Percentiles rank a stretch among this genome's conserved stretches.
Conservation (phyloP, 139 green algal species). For the Zygnema circumcarinatum region DNA sequence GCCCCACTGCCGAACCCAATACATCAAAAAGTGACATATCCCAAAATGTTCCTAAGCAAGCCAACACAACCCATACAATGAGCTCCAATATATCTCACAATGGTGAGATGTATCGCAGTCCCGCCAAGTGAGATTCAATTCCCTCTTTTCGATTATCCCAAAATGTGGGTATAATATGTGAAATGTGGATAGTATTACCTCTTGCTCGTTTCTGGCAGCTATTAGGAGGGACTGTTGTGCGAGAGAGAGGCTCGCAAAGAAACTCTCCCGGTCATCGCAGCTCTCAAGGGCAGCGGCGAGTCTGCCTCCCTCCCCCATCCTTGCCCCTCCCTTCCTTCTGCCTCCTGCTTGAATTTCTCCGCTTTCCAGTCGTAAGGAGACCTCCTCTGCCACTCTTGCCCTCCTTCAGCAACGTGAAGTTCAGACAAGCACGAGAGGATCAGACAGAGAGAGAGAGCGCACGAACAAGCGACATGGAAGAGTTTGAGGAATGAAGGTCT, state of each 20-base stretch:
- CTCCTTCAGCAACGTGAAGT: background rate
- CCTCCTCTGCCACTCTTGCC: slow-evolving; percentile 2
- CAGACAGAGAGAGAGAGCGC: too few species aligned
- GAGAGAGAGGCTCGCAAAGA: background rate
- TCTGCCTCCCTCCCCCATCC: background rate
- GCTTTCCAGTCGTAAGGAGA: background rate
- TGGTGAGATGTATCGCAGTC: too few species aligned
- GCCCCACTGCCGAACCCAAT: background rate
- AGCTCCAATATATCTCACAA: too few species aligned
- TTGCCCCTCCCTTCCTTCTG: background rate
- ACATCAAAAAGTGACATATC: background rate
- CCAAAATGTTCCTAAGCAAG: too few species aligned
- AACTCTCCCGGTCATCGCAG: background rate
- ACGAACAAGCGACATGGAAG: too few species aligned
- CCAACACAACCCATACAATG: too few species aligned
- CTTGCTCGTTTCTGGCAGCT: background rate
- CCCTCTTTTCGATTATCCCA: too few species aligned
- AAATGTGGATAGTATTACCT: slow-evolving; percentile 9
- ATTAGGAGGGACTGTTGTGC: slow-evolving; percentile 7
- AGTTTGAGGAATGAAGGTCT: too few species aligned
- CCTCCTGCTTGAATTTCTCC: slow-evolving; percentile 11
- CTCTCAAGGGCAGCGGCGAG: background rate
- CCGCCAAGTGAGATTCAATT: too few species aligned
- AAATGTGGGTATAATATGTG: too few species aligned
- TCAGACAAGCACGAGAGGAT: too few species aligned